Conservation (phyloP, 805 yeast species). For the Geotrichum ghanense region DNA sequence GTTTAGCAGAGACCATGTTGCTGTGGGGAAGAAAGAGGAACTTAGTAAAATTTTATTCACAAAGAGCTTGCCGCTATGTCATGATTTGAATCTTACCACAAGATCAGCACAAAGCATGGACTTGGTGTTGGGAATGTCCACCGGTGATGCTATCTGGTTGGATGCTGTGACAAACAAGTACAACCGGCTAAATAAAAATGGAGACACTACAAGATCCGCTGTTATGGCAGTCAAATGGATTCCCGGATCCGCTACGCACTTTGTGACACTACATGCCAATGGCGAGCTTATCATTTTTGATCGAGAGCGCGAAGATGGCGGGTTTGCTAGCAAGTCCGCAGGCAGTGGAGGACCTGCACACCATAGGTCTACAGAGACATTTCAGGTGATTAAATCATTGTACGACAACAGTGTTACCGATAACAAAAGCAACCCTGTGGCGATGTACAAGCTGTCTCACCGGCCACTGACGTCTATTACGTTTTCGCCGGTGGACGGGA, state of each 20-base stretch:
- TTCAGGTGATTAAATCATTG: conserved; percentile 11
- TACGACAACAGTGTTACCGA: background rate
- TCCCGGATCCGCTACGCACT: conserved; percentile 31
- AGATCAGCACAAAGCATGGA: conserved; percentile 30
- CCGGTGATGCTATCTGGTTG: conserved; percentile 57
- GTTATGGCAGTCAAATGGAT: conserved; percentile 39
- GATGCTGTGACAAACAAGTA: conserved; percentile 41
- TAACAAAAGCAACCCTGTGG: conserved; percentile 34
- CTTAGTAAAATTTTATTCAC: conserved; percentile 28
- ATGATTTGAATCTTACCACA: conserved; percentile 26
- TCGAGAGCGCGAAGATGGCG: conserved; percentile 37
- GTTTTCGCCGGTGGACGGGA: conserved; percentile 29
- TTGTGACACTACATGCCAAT: conserved; percentile 50
- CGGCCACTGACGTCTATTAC: conserved; percentile 42
- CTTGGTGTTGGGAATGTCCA: conserved; percentile 47
- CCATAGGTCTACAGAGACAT: conserved; percentile 14
- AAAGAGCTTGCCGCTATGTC: conserved; percentile 30
- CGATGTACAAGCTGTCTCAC: conserved; percentile 52
- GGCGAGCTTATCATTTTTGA: conserved; percentile 48
- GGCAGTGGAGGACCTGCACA: conserved; percentile 10
- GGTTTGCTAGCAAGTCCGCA: conserved; percentile 11
- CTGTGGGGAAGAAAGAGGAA: conserved; percentile 24
- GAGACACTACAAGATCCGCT: conserved; percentile 32
- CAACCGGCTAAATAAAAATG: conserved; percentile 41
- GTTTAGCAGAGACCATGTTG: background rate